A percentile compares a stretch with the other conserved stretches of the same genome.
Evolutionary conservation across 23 red algal genomes (phyloP).

Genomic region (Gracilaria gracilis): DNA sequence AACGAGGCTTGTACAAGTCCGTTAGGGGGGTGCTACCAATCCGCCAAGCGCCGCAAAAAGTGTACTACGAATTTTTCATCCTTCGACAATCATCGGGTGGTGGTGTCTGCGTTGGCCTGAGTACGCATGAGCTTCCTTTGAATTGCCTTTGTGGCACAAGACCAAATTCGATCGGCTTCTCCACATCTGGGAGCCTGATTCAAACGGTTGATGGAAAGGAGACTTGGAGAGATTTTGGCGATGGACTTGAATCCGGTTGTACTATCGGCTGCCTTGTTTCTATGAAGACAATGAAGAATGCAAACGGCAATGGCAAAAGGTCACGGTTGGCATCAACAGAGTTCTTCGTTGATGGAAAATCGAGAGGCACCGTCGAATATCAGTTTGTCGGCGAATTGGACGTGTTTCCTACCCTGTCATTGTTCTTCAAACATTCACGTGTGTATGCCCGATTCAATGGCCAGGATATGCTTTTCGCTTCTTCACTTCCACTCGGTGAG

Average conservation of each 20-base stretch:
- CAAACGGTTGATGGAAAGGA: constrained; percentile 96
- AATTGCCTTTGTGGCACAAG: constrained; percentile 94
- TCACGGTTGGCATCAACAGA: constrained; percentile 24
- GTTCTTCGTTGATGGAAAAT: constrained; percentile 83
- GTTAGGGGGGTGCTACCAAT: constrained; percentile 78
- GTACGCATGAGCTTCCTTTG: constrained; percentile 87
- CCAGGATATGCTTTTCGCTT: constrained; percentile 79
- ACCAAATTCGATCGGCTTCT: constrained; percentile 92
- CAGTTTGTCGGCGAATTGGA: constrained; percentile 82
- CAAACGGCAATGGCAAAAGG: constrained; percentile 33
- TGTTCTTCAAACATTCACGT: constrained; percentile 77
- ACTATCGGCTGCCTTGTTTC: constrained; percentile 77
- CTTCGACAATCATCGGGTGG: constrained; percentile 68
- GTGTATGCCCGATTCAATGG: constrained; percentile 89
- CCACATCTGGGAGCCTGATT: constrained; percentile 87
- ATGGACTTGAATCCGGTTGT: constrained; percentile 73
- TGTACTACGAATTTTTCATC: constrained; percentile 94
- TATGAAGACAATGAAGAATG: constrained; percentile 21
- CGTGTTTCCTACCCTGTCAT: constrained; percentile 88
- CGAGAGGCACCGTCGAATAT: constrained; percentile 72
- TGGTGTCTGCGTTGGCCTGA: constrained; percentile 88
- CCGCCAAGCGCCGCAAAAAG: constrained; percentile 1
- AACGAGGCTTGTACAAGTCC: constrained; percentile 85
- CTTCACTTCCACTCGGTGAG: constrained; percentile 63
- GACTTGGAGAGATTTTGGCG: constrained; percentile 85